Base-by-base conservation (phyloP, 2,329 filamentous ascomycete species). In the Bimuria novae-zelandiae region DNA sequence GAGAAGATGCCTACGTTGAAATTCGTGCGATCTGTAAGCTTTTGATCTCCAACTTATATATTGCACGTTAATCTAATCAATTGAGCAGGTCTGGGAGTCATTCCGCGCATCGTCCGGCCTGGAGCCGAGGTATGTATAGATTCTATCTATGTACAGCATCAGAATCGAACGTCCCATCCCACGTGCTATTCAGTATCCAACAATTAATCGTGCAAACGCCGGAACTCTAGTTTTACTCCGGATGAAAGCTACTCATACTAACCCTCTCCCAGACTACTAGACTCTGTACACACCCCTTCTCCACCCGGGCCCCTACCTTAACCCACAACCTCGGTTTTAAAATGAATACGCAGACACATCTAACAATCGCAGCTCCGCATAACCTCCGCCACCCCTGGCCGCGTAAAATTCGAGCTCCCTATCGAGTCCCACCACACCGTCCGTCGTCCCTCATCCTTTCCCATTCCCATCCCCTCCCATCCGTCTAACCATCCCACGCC, bases 51-150 rank as follows among this genome's bases (percentile, higher is more conserved):
- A 16, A 6, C 7, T 14, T 6, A 10, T 14, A 16, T 8, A 19
- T 36, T 46, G 25, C 8, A 53, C 50, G 4, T 55, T 51, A 27
- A 22, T 55, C 61, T 73, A 30, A 75, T 48, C 43, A 17, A 48
- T 48, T 43, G 33, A 53, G 16, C 53, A 94, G 90, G 90, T 95
- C 41, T 83, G 91, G 79, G 88, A 89, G 71, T 92, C 90, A 1
- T 97, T 97, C 74, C 85, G 89, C 77, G 83, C 84, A 61, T 89
- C 90, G 59, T 96, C 92, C 4, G 92, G 92, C 6, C 77, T 97
- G 17, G 93, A 97, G 74, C 91, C 91, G 71, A 89, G 89, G 92
- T 96, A 79, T 40, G 37, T 47, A 23, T 25, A 48, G 16, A n/a
- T 11, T 23, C 16, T 17, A 4, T n/a, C n/a, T n/a, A n/a, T n/a